These are phyloP conservation scores for Gossypium stocksii DNA, from an alignment of 345 rosid species.

Conservation along the genomic window DNA sequence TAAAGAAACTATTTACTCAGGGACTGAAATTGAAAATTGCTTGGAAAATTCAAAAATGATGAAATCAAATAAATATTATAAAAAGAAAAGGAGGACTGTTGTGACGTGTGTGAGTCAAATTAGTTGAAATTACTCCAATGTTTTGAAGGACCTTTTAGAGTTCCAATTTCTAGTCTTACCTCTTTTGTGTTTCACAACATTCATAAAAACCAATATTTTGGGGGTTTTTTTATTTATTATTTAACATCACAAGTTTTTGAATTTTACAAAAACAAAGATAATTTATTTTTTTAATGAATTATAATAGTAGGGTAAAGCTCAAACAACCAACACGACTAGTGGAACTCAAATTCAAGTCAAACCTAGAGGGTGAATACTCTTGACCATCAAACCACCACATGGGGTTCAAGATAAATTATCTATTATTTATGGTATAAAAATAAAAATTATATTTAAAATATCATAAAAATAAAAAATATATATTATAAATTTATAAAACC, in stretches of 20 bases:
- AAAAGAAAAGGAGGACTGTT: background rate
- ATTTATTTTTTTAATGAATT: no score
- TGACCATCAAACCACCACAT: no score
- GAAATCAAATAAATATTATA: background rate
- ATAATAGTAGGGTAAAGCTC: rapidly evolving
- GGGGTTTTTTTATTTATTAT: background rate
- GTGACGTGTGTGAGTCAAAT: background rate
- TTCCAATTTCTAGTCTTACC: background rate
- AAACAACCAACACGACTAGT: no score
- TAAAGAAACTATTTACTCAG: no score
- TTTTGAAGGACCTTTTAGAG: background rate
- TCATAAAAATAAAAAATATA: no score
- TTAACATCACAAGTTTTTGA: background rate
- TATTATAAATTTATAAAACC: no score
- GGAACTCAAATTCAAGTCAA: rapidly evolving
- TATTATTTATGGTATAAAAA: no score
- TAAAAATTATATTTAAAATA: no score
- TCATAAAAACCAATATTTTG: no score
- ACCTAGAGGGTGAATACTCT: rapidly evolving
- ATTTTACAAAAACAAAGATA: background rate
- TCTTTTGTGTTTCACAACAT: background rate
- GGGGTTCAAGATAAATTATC: rapidly evolving
- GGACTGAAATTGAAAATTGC: no score
- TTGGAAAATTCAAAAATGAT: background rate
- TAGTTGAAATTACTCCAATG: background rate